phyloP scores from a whole-genome alignment of 2,329 filamentous ascomycete genomes.

The Aspergillus sp. region DNA sequence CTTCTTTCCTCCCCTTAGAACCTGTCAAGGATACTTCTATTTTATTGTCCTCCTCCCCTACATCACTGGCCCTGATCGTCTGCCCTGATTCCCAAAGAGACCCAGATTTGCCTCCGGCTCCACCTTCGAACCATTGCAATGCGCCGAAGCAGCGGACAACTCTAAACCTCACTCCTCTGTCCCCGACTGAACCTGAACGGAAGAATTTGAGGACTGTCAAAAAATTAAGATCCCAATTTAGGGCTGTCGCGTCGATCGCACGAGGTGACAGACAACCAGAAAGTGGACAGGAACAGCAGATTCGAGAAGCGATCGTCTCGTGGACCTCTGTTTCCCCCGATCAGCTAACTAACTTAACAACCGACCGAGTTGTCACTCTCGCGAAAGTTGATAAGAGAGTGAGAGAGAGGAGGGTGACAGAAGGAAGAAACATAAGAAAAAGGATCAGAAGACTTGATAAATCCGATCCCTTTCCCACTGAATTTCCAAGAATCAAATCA shows the following conservation, averaged over 20 bases:
- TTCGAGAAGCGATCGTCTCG: background rate
- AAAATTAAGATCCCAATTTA: constrained; percentile 12
- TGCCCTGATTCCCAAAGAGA: background rate
- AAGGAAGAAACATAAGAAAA: too few relatives aligned
- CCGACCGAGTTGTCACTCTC: too few relatives aligned
- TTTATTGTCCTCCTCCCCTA: too few relatives aligned
- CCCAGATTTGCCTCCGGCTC: constrained; percentile 1
- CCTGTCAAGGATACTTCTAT: too few relatives aligned
- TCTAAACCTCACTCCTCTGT: constrained; percentile 1
- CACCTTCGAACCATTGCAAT: constrained; percentile 11
- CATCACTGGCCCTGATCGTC: background rate
- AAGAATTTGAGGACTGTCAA: constrained; percentile 8
- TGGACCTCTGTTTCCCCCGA: too few relatives aligned
- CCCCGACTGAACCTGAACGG: constrained; percentile 10
- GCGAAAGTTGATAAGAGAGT: too few relatives aligned
- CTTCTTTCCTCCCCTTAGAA: background rate
- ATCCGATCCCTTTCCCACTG: too few relatives aligned
- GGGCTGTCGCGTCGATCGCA: constrained; percentile 17
- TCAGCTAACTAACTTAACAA: too few relatives aligned
- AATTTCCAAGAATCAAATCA: too few relatives aligned
- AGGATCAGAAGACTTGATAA: too few relatives aligned
- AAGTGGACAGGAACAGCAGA: background rate
- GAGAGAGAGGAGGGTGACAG: too few relatives aligned
- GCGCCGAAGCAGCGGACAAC: constrained; percentile 1
- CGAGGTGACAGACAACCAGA: background rate